phyloP scores from a whole-genome alignment of 2,329 filamentous ascomycete genomes.

The Epichloe baconii region DNA sequence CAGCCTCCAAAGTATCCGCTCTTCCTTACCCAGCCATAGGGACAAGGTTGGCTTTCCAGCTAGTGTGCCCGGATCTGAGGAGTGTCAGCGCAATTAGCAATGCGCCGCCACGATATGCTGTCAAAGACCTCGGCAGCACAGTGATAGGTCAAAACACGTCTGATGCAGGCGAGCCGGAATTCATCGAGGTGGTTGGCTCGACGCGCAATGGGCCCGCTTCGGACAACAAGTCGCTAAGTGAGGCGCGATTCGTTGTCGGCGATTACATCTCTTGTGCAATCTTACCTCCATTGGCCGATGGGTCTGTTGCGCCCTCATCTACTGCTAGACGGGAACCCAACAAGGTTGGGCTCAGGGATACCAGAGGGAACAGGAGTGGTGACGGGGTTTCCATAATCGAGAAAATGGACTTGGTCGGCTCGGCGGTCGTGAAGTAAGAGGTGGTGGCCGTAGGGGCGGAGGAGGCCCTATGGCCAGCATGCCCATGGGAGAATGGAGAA shows the following conservation, averaged over 20 bases:
- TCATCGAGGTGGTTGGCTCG: conserved; percentile 21
- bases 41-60: conserved; percentile 74
- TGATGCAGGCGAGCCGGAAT: conserved; percentile 27
- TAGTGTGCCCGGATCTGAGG: conserved; percentile 67
- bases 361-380: conserved; percentile 13
- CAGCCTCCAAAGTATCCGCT: conserved; percentile 48
- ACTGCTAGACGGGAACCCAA: conserved; percentile 16
- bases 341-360: conserved; percentile 3
- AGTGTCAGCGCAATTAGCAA: conserved; percentile 15
- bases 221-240: conserved; percentile 63
- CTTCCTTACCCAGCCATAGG: conserved; percentile 65
- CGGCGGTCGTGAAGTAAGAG: conserved; percentile 23
- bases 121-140: conserved; percentile 72
- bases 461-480: conserved; percentile 23
- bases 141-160: conserved; percentile 53
- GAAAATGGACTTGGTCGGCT: conserved; percentile 20
- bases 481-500: conserved; percentile 50
- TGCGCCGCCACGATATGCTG: conserved; percentile 46
- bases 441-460: conserved; percentile 25
- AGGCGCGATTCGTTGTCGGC: conserved; percentile 73
- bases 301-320: conserved; percentile 54
- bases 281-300: conserved; percentile 60
- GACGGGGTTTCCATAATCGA: conserved; percentile 14
- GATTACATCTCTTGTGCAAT: conserved; percentile 81
- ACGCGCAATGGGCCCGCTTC: conserved; percentile 39